Conservation (phyloP, 805 yeast species). For the Metschnikowia aberdeeniae region DNA sequence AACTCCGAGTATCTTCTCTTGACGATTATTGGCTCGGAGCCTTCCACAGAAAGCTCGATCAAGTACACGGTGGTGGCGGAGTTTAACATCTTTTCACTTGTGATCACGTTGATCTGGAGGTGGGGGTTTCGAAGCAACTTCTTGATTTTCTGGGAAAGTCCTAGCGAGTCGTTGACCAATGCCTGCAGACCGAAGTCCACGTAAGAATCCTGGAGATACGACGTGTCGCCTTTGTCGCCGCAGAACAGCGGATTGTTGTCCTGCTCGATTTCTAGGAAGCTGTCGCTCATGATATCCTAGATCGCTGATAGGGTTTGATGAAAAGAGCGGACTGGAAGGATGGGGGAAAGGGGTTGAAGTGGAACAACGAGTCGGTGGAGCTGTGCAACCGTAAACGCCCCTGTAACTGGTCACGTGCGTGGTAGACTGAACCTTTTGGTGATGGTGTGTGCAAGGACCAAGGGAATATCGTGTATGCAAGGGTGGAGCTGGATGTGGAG, state of each 20-base stretch:
- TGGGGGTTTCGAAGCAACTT: conserved; percentile 25
- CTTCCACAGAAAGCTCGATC: conserved; percentile 22
- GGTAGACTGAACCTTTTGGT: too few relatives aligned
- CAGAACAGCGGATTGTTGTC: conserved; percentile 44
- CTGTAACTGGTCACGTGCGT: too few relatives aligned
- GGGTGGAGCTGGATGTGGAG: too few relatives aligned
- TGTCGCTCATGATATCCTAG: conserved; percentile 11
- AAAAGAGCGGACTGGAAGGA: too few relatives aligned
- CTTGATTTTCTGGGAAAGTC: conserved; percentile 22
- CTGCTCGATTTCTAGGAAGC: conserved; percentile 40
- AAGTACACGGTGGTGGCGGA: conserved; percentile 37
- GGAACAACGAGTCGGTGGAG: too few relatives aligned
- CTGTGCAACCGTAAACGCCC: too few relatives aligned
- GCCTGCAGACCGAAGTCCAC: conserved; percentile 15
- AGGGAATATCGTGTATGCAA: too few relatives aligned
- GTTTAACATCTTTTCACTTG: conserved; percentile 33
- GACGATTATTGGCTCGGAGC: conserved; percentile 27
- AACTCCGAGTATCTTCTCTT: conserved; percentile 43
- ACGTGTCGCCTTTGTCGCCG: conserved; percentile 11
- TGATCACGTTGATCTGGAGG: conserved; percentile 28
- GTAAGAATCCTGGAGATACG: conserved; percentile 13
- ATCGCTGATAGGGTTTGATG: too few relatives aligned
- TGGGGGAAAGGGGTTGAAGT: too few relatives aligned
- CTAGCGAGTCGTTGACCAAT: conserved; percentile 16
- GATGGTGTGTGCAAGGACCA: too few relatives aligned